Base-by-base conservation (phyloP, 176 grass and related monocot species). In the Musa acuminata region DNA sequence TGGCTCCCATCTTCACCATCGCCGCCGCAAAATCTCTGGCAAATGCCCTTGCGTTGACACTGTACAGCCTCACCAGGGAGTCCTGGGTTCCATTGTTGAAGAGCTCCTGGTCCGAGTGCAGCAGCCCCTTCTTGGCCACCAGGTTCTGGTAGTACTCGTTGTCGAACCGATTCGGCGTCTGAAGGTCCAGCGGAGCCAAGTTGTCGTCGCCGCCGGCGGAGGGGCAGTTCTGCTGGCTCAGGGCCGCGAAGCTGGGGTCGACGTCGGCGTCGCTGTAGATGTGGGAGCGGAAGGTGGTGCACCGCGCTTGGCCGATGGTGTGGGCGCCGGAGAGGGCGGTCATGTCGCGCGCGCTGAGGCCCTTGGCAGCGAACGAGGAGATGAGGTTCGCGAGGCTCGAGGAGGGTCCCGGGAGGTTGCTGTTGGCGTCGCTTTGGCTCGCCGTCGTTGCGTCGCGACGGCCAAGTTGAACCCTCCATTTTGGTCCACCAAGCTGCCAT, bases 71-170 rank as follows among this genome's bases (percentile, higher is more conserved):
- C 27, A 90, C 93, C 2, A 92, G 67, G 7, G 51, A 16, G 55
- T 96, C 89, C 9, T 85, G 67, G 1, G 85, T 50, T 0, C 84
- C 87, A 71, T 90, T 90, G 81, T 84, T 92, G 81, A 90, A 96
- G 51, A 96, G 85, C 79, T 84, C 81, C 85, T 96, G 93, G 72
- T 96, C 93, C 0, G 93, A 96, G 80, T 86, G 93, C 24, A 96
- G 77, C 64, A 96, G 82, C 3, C 84, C 93, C 13, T 77, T 78
- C 63, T 80, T 80, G 53, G 73, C 27, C 22, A 92, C 76, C 10
- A 96, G 80, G 73, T 82, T 82, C 13, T 64, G 85, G 79, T 87
- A 96, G 83, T 84, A 96, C 0, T 77, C 82, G 60, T 92, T 96
- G 75, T 93, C 90, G 55, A 93, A 93, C 13, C 0, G 51, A 8